Evolutionary conservation across 1,284 basidiomycete genomes (phyloP).

Genomic region (Spongiforma sp.): DNA sequence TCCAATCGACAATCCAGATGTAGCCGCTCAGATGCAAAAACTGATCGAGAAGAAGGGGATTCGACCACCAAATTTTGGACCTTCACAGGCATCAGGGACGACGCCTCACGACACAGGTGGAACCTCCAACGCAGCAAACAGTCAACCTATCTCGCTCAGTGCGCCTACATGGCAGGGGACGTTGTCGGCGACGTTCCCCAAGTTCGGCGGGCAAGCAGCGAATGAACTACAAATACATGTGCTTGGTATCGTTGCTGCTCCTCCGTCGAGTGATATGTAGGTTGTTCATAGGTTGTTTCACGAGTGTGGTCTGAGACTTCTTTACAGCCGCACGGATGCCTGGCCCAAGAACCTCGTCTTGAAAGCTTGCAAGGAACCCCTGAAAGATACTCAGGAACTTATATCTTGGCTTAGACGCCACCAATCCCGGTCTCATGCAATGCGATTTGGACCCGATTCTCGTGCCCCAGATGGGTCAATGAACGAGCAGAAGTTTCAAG

Average conservation of each 20-base stretch:
- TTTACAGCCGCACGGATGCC: slow-evolving; percentile 49
- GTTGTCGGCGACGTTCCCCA: slow-evolving; percentile 53
- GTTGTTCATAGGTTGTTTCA: slow-evolving; percentile 14
- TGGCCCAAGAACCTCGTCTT: slow-evolving; percentile 61
- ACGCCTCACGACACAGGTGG: slow-evolving; percentile 16
- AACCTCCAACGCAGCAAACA: slow-evolving; percentile 8
- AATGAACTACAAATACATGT: slow-evolving; percentile 55
- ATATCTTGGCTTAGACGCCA: slow-evolving; percentile 53
- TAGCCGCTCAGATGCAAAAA: slow-evolving; percentile 57
- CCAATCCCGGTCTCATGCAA: slow-evolving; percentile 38
- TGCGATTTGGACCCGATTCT: slow-evolving; percentile 37
- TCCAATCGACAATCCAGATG: slow-evolving; percentile 22
- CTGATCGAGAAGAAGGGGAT: slow-evolving; percentile 47
- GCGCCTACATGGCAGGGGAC: slow-evolving; percentile 58
- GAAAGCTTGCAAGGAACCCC: slow-evolving; percentile 46
- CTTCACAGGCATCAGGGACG: slow-evolving; percentile 14
- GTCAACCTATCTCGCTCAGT: no score
- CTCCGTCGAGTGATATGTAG: slow-evolving; percentile 39
- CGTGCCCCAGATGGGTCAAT: slow-evolving; percentile 30
- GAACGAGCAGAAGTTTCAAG: slow-evolving; percentile 47
- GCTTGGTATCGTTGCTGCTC: slow-evolving; percentile 27
- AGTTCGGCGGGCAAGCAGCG: slow-evolving; percentile 41
- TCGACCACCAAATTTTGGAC: slow-evolving; percentile 14
- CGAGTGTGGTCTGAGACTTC: slow-evolving; percentile 5
- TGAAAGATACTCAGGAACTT: slow-evolving; percentile 47